phyloP scores from a whole-genome alignment of 108 stramenopile species.

The Cylindrotheca fusiformis region DNA sequence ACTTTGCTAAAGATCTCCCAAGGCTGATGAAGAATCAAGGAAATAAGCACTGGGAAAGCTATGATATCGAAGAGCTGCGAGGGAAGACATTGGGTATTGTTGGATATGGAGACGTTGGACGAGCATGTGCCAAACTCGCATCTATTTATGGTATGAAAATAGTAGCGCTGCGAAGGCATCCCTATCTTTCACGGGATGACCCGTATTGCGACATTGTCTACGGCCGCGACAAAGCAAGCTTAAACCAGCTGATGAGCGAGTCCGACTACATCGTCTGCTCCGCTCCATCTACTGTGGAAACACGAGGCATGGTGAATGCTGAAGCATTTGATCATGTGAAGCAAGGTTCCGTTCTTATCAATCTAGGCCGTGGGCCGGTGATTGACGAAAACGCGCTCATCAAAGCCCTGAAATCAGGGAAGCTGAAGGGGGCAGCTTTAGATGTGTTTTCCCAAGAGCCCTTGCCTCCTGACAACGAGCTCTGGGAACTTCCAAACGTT shows the following conservation, averaged over 20 bases:
- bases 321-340: conserved; percentile 67
- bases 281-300: conserved; percentile 76
- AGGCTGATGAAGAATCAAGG: conserved; percentile 74
- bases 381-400: conserved; percentile 84
- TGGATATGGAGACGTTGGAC: conserved; percentile 92
- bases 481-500: conserved; percentile 87
- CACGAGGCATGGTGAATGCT: conserved; percentile 54
- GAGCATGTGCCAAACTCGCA: conserved; percentile 72
- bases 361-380: conserved; percentile 86
- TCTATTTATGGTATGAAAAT: conserved; percentile 85
- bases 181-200: conserved; percentile 40
- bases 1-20: conserved; percentile 93
- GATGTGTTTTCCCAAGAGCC: conserved; percentile 89
- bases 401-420: conserved; percentile 55
- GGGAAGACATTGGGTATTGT: conserved; percentile 84
- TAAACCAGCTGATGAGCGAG: conserved; percentile 51
- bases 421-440: conserved; percentile 78
- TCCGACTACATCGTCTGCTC: conserved; percentile 82
- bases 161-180: conserved; percentile 67
- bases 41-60: conserved; percentile 65
- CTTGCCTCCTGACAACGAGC: conserved; percentile 55
- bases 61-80: conserved; percentile 64
- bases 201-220: conserved; percentile 61
- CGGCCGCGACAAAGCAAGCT: conserved; percentile 32
- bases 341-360: conserved; percentile 77